Conservation (phyloP, 192 early-diverging fungal species). For the Podila minutissima region DNA sequence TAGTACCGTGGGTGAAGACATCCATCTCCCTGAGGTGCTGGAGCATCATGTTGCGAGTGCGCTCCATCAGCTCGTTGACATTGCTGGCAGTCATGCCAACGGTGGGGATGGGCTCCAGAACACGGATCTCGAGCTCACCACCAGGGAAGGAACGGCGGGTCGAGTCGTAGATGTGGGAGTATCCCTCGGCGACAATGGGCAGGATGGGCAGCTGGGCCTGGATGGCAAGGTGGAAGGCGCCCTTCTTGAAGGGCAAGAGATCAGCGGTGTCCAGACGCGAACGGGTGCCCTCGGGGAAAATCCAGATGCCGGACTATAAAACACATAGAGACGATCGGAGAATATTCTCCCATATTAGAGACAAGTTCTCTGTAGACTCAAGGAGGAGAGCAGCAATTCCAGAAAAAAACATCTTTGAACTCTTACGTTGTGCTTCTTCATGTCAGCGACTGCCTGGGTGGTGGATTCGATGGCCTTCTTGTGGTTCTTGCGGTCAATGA, state of each 20-base stretch:
- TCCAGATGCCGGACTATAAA: conserved; percentile 72
- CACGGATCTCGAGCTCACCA: conserved; percentile 66
- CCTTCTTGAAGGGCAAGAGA: conserved; percentile 95
- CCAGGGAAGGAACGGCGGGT: conserved; percentile 58
- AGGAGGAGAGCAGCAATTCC: neutral
- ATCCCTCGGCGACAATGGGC: conserved; percentile 85
- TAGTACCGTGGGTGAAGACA: neutral
- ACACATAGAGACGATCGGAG: neutral
- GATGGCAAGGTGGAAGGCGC: conserved; percentile 93
- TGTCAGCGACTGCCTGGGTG: conserved; percentile 73
- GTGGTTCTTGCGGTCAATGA: conserved; percentile 87
- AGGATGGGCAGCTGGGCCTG: conserved; percentile 90
- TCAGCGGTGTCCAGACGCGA: conserved; percentile 74
- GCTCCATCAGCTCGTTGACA: conserved; percentile 59
- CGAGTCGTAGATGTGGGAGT: conserved; percentile 67
- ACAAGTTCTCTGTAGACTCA: too few relatives aligned
- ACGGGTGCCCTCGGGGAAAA: conserved; percentile 95
- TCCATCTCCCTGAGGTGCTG: conserved; percentile 61
- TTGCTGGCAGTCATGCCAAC: conserved; percentile 46
- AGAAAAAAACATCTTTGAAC: neutral
- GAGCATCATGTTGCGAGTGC: conserved; percentile 62
- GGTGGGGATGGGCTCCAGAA: conserved; percentile 65
- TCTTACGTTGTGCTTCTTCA: conserved; percentile 77
- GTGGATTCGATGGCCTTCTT: conserved; percentile 81
- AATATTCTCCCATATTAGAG: neutral